phyloP scores from a whole-genome alignment of 495 filamentous ascomycete species.

The Cryomyces minteri region DNA sequence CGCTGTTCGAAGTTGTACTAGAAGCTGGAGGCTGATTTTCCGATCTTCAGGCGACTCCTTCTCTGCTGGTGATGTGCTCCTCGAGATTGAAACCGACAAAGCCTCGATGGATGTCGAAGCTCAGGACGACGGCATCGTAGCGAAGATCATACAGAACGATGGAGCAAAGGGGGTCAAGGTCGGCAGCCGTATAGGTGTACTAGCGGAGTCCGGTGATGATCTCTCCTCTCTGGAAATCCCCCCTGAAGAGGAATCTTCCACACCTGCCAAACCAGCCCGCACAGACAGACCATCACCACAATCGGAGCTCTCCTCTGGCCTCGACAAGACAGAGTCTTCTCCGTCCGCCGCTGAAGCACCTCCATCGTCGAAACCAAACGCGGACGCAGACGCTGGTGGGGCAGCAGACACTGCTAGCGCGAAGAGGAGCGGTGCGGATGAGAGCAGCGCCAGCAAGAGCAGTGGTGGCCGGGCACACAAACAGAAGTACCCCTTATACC shows the following conservation, averaged over 20 bases:
- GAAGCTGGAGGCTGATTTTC: too few species aligned
- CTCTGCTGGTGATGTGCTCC: constrained; percentile 56
- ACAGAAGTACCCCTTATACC: constrained; percentile 55
- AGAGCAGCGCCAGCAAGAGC: constrained; percentile 15
- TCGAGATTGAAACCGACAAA: constrained; percentile 82
- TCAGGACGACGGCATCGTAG: constrained; percentile 60
- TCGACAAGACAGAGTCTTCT: constrained; percentile 11
- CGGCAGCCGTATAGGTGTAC: constrained; percentile 53
- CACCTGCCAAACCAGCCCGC: constrained; percentile 18
- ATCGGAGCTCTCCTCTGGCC: constrained; percentile 11
- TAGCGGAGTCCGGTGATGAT: constrained; percentile 61
- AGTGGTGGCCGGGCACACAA: constrained; percentile 31
- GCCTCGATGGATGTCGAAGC: constrained; percentile 84
- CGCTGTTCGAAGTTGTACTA: too few species aligned
- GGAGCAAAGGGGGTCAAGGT: constrained; percentile 54
- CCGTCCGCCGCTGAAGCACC: constrained; percentile 14
- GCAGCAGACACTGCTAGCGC: constrained; percentile 8
- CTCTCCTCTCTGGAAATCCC: constrained; percentile 49
- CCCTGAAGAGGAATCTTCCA: constrained; percentile 24
- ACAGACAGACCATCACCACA: constrained; percentile 18
- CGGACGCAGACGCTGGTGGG: constrained; percentile 7
- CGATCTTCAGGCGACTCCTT: constrained; percentile 36
- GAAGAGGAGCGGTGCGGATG: background rate
- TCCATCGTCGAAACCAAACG: constrained; percentile 10
- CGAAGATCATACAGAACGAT: constrained; percentile 57